Percentiles rank a stretch among this genome's conserved stretches.
Conservation (phyloP, 2,329 filamentous ascomycete species). For the Fusarium begoniae region DNA sequence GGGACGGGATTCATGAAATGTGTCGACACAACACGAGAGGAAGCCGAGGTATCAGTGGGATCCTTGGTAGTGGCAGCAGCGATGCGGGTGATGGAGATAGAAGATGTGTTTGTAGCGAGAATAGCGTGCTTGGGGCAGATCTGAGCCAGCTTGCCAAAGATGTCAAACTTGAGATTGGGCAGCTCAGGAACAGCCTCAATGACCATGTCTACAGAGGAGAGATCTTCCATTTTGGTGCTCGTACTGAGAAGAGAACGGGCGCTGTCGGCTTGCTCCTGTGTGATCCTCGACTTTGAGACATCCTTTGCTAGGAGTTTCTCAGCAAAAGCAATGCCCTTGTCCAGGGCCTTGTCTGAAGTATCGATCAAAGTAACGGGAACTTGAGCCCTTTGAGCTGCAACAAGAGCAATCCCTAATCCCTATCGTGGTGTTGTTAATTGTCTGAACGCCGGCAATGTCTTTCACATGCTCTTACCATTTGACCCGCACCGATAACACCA, state of each 20-base stretch:
- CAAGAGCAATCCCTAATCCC: conserved; percentile 95
- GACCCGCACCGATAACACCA: conserved; percentile 92
- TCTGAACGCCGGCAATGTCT: not conserved
- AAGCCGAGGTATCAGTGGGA: conserved; percentile 80
- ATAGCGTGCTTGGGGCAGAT: conserved; percentile 87
- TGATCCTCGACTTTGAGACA: conserved; percentile 85
- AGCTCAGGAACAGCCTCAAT: conserved; percentile 98
- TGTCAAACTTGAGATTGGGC: conserved; percentile 83
- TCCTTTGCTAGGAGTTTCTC: conserved; percentile 95
- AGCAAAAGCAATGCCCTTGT: conserved; percentile 91
- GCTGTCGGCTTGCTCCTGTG: conserved; percentile 80
- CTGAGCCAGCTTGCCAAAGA: conserved; percentile 84
- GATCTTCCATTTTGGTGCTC: conserved; percentile 77
- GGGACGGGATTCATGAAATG: conserved; percentile 99
- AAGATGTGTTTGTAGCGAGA: conserved; percentile 97
- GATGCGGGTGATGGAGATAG: conserved; percentile 96
- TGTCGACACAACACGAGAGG: conserved; percentile 90
- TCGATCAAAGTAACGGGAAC: conserved; percentile 90
- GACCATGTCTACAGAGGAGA: conserved; percentile 90
- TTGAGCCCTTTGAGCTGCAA: conserved; percentile 84
- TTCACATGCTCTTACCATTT: conserved; percentile 78
- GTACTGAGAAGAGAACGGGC: conserved; percentile 75
- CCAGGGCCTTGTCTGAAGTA: conserved; percentile 81
- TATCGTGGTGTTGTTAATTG: conserved; percentile 50
- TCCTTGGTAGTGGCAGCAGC: conserved; percentile 84